A percentile compares a stretch with the other conserved stretches of the same genome.
phyloP scores from a whole-genome alignment of 768 basidiomycete species.

The Kwoniella europaea region DNA sequence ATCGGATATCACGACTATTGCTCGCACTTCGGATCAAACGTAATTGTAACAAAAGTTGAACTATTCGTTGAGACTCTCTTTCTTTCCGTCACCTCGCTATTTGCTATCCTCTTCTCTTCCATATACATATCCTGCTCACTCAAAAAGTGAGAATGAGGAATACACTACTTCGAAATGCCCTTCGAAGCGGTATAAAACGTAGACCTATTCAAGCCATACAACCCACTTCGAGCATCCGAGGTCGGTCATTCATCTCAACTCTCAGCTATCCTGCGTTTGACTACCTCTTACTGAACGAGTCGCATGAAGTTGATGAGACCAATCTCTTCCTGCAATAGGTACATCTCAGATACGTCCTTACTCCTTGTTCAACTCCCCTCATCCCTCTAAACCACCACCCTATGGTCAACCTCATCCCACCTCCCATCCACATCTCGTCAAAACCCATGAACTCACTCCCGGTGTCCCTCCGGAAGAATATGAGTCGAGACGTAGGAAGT shows the following conservation, averaged over 20 bases:
- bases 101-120: too few species aligned
- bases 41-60: not conserved
- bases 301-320: too few species aligned
- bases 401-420: conserved; percentile 78
- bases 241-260: not conserved
- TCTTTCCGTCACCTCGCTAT: too few species aligned
- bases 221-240: not conserved
- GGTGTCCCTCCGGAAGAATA: conserved; percentile 81
- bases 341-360: conserved; percentile 5
- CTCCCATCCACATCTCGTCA: conserved; percentile 83
- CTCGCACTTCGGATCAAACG: not conserved
- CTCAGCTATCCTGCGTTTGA: not conserved
- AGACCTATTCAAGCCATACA: not conserved
- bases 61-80: too few species aligned
- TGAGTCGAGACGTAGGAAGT: conserved; percentile 67
- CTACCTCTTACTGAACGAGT: not conserved
- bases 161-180: not conserved
- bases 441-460: conserved; percentile 73
- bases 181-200: not conserved
- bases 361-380: conserved; percentile 22
- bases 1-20: not conserved
- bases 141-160: not conserved
- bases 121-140: too few species aligned
- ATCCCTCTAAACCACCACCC: conserved; percentile 68
- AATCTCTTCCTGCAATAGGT: too few species aligned